These are phyloP conservation scores for Phytophthora melonis DNA, from an alignment of 352 stramenopile genomes.

Conservation along the genomic window DNA sequence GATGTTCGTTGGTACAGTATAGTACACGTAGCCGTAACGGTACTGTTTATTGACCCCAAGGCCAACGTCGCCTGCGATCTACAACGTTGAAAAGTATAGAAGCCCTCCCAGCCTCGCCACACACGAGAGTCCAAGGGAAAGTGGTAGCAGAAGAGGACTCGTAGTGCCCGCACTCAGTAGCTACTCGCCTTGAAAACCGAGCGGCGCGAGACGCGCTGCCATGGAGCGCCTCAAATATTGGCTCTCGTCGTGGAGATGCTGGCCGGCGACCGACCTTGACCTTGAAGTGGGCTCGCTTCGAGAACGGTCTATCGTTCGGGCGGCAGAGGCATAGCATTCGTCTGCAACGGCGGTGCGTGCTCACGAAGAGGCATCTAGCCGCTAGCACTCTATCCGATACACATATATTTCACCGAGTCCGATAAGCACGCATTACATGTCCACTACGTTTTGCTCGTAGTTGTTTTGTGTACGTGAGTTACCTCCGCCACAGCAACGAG, in stretches of 20 bases:
- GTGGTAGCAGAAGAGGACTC: too few species aligned
- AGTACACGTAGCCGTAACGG: too few species aligned
- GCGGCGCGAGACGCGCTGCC: neutral
- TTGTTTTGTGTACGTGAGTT: too few species aligned
- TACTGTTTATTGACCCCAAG: too few species aligned
- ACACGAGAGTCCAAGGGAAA: too few species aligned
- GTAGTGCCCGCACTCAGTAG: neutral
- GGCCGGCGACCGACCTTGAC: neutral
- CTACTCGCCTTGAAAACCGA: neutral
- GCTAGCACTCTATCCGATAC: neutral
- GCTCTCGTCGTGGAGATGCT: neutral
- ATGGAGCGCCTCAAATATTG: conserved; percentile 2
- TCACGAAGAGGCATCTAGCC: neutral
- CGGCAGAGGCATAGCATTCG: neutral
- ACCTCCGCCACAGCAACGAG: too few species aligned
- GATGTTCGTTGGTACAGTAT: too few species aligned
- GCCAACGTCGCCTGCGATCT: too few species aligned
- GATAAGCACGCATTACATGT: neutral
- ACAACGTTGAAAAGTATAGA: too few species aligned
- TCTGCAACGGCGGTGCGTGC: neutral
- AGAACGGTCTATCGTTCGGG: neutral
- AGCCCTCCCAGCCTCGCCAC: too few species aligned
- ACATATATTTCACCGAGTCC: neutral
- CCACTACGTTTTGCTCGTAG: neutral
- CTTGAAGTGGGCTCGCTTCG: neutral